Conservation (phyloP, 192 early-diverging fungal genomes). For the Dispira simplex region DNA sequence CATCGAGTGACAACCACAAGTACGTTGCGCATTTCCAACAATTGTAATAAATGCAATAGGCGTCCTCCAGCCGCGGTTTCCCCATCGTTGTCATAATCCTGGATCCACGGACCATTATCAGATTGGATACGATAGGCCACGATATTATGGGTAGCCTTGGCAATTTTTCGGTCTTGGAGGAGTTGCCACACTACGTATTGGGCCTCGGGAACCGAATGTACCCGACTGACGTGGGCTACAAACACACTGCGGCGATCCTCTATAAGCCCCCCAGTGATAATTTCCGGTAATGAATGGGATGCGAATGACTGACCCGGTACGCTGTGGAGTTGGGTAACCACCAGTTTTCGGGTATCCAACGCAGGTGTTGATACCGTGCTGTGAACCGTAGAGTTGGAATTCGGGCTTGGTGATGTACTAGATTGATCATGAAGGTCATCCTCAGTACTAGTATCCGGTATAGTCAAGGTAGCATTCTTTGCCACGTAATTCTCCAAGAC, state of each 20-base stretch:
- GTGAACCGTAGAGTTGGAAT: not conserved
- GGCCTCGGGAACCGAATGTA: conserved; percentile 34
- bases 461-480: conserved; percentile 19
- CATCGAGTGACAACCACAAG: conserved; percentile 72
- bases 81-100: conserved; percentile 89
- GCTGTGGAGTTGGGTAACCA: conserved; percentile 12
- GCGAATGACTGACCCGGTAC: not conserved
- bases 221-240: conserved; percentile 61
- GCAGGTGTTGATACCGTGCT: not conserved
- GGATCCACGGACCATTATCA: conserved; percentile 32
- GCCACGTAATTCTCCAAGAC: conserved; percentile 14
- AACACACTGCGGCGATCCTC: conserved; percentile 74
- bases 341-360: conserved; percentile 2
- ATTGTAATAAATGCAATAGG: conserved; percentile 66
- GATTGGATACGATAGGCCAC: conserved; percentile 64
- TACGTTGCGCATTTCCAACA: conserved; percentile 50
- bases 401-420: conserved; percentile 20
- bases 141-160: conserved; percentile 84
- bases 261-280: conserved; percentile 37
- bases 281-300: conserved; percentile 18
- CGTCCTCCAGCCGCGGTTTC: conserved; percentile 83
- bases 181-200: conserved; percentile 32
- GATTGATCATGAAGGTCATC: not conserved
- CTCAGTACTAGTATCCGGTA: conserved; percentile 14
- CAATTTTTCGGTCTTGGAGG: conserved; percentile 54